These are phyloP conservation scores for Kazachstania sp. DNA, from an alignment of 1,139 yeast species.

Conservation along the genomic window DNA sequence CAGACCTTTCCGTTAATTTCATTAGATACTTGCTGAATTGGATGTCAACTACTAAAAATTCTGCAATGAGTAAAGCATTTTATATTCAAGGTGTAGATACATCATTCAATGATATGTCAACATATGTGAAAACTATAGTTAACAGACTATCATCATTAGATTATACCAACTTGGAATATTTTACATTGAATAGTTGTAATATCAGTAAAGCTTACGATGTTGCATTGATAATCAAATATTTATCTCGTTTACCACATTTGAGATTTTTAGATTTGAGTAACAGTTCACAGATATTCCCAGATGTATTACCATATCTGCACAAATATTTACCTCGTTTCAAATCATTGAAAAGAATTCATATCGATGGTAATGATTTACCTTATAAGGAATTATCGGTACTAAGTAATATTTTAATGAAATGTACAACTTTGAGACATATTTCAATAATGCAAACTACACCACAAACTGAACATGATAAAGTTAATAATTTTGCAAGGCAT, in stretches of 20 bases:
- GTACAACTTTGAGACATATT: slow-evolving; percentile 67
- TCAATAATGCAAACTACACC: slow-evolving; percentile 42
- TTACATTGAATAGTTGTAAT: slow-evolving; percentile 44
- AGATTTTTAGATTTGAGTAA: slow-evolving; percentile 72
- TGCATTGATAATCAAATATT: slow-evolving; percentile 42
- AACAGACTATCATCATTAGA: slow-evolving; percentile 25
- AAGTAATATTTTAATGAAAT: slow-evolving; percentile 61
- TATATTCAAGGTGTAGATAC: slow-evolving; percentile 72
- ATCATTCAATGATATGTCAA: slow-evolving; percentile 67
- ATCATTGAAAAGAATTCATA: slow-evolving; percentile 61
- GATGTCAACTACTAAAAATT: slow-evolving; percentile 33
- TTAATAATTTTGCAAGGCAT: slow-evolving; percentile 28
- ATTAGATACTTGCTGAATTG: slow-evolving; percentile 52
- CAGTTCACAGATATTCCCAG: slow-evolving; percentile 67
- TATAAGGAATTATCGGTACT: slow-evolving; percentile 58
- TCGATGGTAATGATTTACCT: slow-evolving; percentile 63
- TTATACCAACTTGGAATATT: slow-evolving; percentile 35
- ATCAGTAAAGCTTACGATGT: slow-evolving; percentile 48
- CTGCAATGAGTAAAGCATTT: slow-evolving; percentile 1
- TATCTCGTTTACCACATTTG: slow-evolving; percentile 48
- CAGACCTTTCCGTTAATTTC: slow-evolving; percentile 52
- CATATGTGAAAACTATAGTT: slow-evolving; percentile 40
- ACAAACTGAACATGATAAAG: slow-evolving; percentile 1
- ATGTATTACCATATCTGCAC: slow-evolving; percentile 51
- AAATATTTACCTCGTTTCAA: slow-evolving; percentile 58